Percentiles rank a stretch among this genome's conserved stretches.
phyloP scores from a whole-genome alignment of 768 basidiomycete genomes.

The Chalciporus sphaerocephalus region DNA sequence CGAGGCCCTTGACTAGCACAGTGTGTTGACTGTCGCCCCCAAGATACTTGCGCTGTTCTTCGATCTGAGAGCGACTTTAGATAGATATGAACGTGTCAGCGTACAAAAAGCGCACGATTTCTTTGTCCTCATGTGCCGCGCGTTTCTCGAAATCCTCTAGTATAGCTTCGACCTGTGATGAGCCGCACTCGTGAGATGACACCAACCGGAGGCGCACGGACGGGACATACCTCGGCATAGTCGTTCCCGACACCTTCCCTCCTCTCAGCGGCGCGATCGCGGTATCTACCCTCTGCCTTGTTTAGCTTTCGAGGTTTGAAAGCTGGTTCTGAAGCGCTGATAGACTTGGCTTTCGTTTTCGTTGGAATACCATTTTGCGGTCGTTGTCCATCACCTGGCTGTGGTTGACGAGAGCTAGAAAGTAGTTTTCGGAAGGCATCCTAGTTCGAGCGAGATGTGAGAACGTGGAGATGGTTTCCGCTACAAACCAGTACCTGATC shows the following conservation, averaged over 20 bases:
- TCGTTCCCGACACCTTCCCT: constrained; percentile 64
- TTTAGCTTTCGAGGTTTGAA: constrained; percentile 84
- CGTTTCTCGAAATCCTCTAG: constrained; percentile 77
- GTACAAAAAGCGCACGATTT: constrained; percentile 42
- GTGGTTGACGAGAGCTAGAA: constrained; percentile 29
- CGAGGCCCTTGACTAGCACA: constrained; percentile 86
- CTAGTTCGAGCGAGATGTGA: constrained; percentile 28
- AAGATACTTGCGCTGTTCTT: constrained; percentile 69
- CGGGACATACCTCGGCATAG: constrained; percentile 62
- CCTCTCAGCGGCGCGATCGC: constrained; percentile 74
- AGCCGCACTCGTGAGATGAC: neutral
- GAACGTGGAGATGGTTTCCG: neutral
- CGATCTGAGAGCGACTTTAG: constrained; percentile 47
- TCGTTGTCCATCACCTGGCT: constrained; percentile 10
- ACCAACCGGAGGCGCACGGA: neutral
- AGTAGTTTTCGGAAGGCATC: constrained; percentile 59
- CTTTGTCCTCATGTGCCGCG: constrained; percentile 54
- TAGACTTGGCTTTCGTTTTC: constrained; percentile 32
- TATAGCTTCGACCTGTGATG: constrained; percentile 65
- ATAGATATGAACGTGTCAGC: neutral
- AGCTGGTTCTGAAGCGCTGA: constrained; percentile 51
- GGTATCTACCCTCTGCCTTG: constrained; percentile 55
- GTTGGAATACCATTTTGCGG: constrained; percentile 2
- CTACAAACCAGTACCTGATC: constrained; percentile 22
- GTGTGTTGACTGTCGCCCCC: constrained; percentile 85